Evolutionary conservation across 257 asterid genomes (phyloP).

Genomic region (Ajuga chamaepitys): DNA sequence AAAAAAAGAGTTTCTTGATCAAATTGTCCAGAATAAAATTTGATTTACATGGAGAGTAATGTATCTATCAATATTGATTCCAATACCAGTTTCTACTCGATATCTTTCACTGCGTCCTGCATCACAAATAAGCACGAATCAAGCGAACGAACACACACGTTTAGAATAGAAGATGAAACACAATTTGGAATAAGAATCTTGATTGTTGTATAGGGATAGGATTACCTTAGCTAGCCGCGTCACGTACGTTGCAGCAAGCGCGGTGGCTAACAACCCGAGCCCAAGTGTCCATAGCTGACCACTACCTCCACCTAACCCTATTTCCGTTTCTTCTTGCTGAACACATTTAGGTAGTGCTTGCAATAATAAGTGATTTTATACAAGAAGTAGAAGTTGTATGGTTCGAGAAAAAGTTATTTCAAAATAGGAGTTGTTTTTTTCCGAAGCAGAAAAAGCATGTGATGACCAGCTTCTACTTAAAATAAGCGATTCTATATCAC

Average conservation of each 20-base stretch:
- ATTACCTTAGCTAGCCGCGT: conserved; percentile 86
- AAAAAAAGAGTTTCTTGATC: neutral
- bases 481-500: too few relatives aligned
- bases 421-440: too few relatives aligned
- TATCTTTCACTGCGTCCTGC: conserved; percentile 54
- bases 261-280: conserved; percentile 71
- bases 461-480: too few relatives aligned
- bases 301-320: conserved; percentile 58
- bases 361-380: too few relatives aligned
- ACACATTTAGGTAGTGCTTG: too few relatives aligned
- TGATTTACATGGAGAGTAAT: conserved; percentile 5
- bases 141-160: neutral
- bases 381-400: too few relatives aligned
- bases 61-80: conserved; percentile 2
- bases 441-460: too few relatives aligned
- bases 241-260: conserved; percentile 78
- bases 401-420: too few relatives aligned
- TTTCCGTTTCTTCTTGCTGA: conserved; percentile 82
- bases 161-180: neutral
- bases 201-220: neutral
- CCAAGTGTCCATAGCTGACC: conserved; percentile 80
- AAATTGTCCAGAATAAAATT: neutral
- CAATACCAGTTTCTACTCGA: conserved; percentile 24
- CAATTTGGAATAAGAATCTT: neutral
- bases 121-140: conserved; percentile 1